Conservation (phyloP, 2,329 filamentous ascomycete genomes). For the Lojkania enalia region DNA sequence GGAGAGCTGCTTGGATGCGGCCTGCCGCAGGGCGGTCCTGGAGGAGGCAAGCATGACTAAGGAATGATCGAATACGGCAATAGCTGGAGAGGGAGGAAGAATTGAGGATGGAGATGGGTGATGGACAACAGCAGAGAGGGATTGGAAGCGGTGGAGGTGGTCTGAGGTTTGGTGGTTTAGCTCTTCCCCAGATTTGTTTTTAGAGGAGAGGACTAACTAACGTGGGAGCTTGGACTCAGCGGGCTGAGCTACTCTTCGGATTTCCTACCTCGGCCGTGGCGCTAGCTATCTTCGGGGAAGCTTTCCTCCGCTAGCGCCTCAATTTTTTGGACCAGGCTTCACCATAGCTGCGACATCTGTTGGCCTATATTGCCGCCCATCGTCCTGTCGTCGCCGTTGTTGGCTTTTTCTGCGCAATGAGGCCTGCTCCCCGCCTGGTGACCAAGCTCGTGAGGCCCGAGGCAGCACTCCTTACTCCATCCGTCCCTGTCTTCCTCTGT, state of each 20-base stretch:
- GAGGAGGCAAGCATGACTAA: slow-evolving; percentile 42
- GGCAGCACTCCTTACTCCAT: slow-evolving; percentile 17
- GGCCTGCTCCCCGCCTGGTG: slow-evolving; percentile 34
- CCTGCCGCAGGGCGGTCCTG: slow-evolving; percentile 44
- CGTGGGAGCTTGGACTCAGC: slow-evolving; percentile 5
- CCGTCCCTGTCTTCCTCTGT: slow-evolving; percentile 40
- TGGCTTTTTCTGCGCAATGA: slow-evolving; percentile 27
- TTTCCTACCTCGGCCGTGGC: no score
- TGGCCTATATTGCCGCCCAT: background rate
- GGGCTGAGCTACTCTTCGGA: no score
- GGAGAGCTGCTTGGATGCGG: slow-evolving; percentile 39
- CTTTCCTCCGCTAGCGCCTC: no score
- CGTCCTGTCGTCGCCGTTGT: slow-evolving; percentile 9
- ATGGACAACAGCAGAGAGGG: background rate
- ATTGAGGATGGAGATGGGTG: slow-evolving; percentile 10
- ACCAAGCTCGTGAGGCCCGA: slow-evolving; percentile 32
- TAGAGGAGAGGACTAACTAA: background rate
- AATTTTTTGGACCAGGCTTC: no score
- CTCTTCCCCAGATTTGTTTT: slow-evolving; percentile 1
- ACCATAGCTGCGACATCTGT: no score
- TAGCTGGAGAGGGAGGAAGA: slow-evolving; percentile 13
- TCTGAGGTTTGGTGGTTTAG: slow-evolving; percentile 3
- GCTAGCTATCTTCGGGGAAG: no score
- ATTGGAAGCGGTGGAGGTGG: background rate
- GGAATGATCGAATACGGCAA: slow-evolving; percentile 13